Base-by-base conservation (phyloP, 2,329 filamentous ascomycete species). In the Sodiomyces alkalinus region DNA sequence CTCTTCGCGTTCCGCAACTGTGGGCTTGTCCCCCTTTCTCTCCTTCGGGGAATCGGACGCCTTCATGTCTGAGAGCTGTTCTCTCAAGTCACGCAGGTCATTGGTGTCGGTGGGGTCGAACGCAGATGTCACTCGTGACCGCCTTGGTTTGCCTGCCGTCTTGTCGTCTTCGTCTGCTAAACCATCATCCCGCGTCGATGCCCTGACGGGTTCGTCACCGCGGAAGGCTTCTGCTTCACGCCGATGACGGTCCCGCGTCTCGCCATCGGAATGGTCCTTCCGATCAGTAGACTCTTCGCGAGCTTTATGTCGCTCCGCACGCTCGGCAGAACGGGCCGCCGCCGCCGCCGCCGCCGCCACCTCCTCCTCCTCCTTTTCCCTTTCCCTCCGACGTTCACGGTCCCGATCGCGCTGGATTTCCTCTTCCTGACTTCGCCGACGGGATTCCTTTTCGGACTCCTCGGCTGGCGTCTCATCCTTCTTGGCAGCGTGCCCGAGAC, bases 31-130 rank as follows among this genome's bases (percentile, higher is more conserved):
- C n/a, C n/a, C n/a, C n/a, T n/a, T n/a, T n/a, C n/a, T n/a, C n/a
- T n/a, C 9, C 9, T 25, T 25, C 9, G 23, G n/a, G 3, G 23
- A 3, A 7, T 25, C 23, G 7, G 23, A 9, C 6, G 23, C 29
- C 17, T 52, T 51, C 38, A 60, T 51, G 18, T 59, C 54, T 12
- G 62, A 56, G 17, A 66, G 46, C 38, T 68, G 55, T 15, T 64
- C 57, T 39, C 66, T 64, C 22, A 69, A 45, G 7, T 60, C 57
- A 31, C 52, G 55, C 11, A 72, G 38, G 11, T 61, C 60, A 17
- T 53, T 55, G 3, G 63, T 54, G 37, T 72, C 59, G 17, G 61
- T 70, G 5, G 65, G 65, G 32, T 68, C 53, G 34, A 72, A 72
- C 2, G 49, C 51, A 22, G 48, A 45, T 1, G 60, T 51, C 19